A percentile compares a stretch with the other conserved stretches of the same genome.
Conservation (phyloP, 2,329 filamentous ascomycete genomes). For the Xylariaceae sp. region DNA sequence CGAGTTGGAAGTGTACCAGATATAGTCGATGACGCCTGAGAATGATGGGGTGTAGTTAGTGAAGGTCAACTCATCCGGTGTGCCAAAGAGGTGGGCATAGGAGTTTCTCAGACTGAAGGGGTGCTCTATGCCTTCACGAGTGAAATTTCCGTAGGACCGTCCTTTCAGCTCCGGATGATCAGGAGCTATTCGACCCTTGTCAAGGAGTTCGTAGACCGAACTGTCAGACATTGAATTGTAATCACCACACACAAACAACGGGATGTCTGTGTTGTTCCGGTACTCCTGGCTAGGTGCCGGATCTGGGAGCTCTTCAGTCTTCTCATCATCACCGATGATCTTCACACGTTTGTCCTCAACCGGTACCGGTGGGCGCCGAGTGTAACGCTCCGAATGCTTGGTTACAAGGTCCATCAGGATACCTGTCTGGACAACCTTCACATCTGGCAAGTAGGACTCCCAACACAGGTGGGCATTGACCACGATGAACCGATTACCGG, state of each 20-base stretch:
- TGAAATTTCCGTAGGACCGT: slow-evolving; percentile 89
- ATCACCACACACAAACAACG: slow-evolving; percentile 86
- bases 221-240: slow-evolving; percentile 89
- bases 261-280: slow-evolving; percentile 77
- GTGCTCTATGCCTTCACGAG: slow-evolving; percentile 84
- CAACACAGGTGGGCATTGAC: slow-evolving; percentile 94
- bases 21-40: slow-evolving; percentile 87
- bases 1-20: slow-evolving; percentile 93
- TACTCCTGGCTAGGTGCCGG: slow-evolving; percentile 84
- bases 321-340: slow-evolving; percentile 41
- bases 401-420: slow-evolving; percentile 90
- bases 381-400: slow-evolving; percentile 79
- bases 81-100: slow-evolving; percentile 75
- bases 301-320: slow-evolving; percentile 53
- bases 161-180: slow-evolving; percentile 74
- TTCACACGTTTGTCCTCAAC: slow-evolving; percentile 72
- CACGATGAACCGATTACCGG: slow-evolving; percentile 86
- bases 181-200: slow-evolving; percentile 69
- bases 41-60: slow-evolving; percentile 98
- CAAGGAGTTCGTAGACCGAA: slow-evolving; percentile 85
- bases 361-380: slow-evolving; percentile 59
- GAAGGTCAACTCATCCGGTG: slow-evolving; percentile 79
- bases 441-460: slow-evolving; percentile 85
- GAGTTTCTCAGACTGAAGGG: slow-evolving; percentile 90
- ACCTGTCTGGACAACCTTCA: slow-evolving; percentile 93